Evolutionary conservation across 805 yeast genomes (phyloP).

Genomic region (Kuraishia hungarica): DNA sequence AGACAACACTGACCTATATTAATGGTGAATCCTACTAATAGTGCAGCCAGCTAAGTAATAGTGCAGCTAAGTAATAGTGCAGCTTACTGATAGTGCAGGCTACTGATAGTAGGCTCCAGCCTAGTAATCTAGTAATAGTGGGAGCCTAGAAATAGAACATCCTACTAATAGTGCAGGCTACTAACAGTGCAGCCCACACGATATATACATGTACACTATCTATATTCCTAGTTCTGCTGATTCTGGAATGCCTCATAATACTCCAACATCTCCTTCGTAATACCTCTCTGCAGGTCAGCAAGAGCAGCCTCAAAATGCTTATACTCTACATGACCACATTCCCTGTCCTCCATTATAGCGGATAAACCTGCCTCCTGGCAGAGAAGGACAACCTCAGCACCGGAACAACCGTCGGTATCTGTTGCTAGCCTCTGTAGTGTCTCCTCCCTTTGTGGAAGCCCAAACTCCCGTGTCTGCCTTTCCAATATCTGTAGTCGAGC

Average conservation of each 20-base stretch:
- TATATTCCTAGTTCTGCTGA: constrained; percentile 5
- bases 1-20: no score
- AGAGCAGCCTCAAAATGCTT: constrained; percentile 71
- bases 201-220: not conserved
- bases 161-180: no score
- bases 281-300: constrained; percentile 61
- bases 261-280: constrained; percentile 76
- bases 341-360: constrained; percentile 77
- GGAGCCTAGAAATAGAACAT: no score
- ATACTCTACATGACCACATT: constrained; percentile 42
- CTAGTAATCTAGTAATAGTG: no score
- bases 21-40: no score
- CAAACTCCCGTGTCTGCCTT: constrained; percentile 63
- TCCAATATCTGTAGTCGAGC: constrained; percentile 74
- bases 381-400: constrained; percentile 87
- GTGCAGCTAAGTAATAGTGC: no score
- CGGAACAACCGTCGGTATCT: constrained; percentile 85
- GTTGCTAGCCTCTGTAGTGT: constrained; percentile 46
- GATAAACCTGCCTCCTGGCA: constrained; percentile 94
- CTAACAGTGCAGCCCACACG: no score
- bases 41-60: no score
- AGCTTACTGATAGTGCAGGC: no score
- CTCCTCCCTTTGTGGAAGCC: constrained; percentile 31
- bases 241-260: constrained; percentile 56
- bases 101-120: no score